Base-by-base conservation (phyloP, 1,284 basidiomycete genomes). In the Rhodotorula sp. region DNA sequence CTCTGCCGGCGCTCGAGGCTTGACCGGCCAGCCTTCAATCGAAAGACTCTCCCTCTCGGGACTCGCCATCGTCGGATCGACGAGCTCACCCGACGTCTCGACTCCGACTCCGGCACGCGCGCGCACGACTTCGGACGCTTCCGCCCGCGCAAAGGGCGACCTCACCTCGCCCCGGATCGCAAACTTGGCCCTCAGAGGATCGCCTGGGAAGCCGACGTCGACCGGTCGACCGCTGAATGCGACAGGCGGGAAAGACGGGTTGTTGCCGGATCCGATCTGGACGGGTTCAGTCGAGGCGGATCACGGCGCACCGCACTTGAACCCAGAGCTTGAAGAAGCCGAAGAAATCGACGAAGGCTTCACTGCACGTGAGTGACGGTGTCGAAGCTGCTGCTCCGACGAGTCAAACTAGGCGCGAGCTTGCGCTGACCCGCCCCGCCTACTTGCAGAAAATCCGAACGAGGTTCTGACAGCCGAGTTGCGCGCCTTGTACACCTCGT, bases 401-500 rank as follows among this genome's bases (percentile, higher is more conserved):
- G 21, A 21, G 10, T 43, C 38, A 43, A 43, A 43, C 8, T 12
- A 43, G 38, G 10, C 2, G 38, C 38, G 6, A 43, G 6, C 12
- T 5, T 3, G 34, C 18, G 23, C 6, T 21, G 26, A 5, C 6
- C n/a, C 21, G 45, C 5, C 12, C 21, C 15, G 4, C 23, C 28
- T 3, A 55, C 54, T 28, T n/a, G n/a, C 57, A 74, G 69, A 69
- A 12, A 68, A 68, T 49, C 69, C 74, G 6, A 52, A 76, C 56
- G 78, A 78, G n/a, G 72, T 74, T 7, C 70, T 80, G 21, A 78
- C 78, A 3, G 68, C 76, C 47, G 81, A 82, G 66, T 72, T 81
- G 3, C 70, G 71, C 45, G 77, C 79, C 19, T 77, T 83, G 12
- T 81, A 80, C 65, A 79, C 80, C 10, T 84, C 84, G 6, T 85